Evolutionary conservation across 83 land plant species (phyloP), one percentile per base, ranked within the genome.

Genomic region (Thuja plicata): DNA sequence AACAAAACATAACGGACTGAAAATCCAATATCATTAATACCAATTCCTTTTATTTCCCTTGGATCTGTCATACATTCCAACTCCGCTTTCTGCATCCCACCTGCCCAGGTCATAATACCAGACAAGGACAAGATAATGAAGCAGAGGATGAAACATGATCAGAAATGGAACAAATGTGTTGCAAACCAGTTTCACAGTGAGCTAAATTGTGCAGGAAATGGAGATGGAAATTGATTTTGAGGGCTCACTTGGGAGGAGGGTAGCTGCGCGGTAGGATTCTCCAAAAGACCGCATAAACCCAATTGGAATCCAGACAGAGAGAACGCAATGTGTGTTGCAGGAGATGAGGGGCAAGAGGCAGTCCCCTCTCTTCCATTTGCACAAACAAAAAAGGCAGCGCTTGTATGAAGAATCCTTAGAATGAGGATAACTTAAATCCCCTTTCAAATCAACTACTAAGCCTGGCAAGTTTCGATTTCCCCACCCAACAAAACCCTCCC

Each of bases 241-340:
- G 35, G 21, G 57, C 57, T 90, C 82, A 95, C 96, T 92, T 94
- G 46, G 96, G 96, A 85, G 99, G 99, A 84, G 99, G 99, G 87
- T 93, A 98, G 88, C 97, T 98, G 73, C 99, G 93, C 34, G 99
- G 99, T 70, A 96, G 91, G 91, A 98, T 97, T 88, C 99, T 94
- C 99, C 99, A 98, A 89, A 96, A 98, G 32, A 98, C 99, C 17
- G 99, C 99, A 91, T 98, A 98, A 86, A 96, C 95, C 99, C 99
- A 98, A 55, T 95, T 95, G 19, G 98, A 95, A 84, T 95, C 93
- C 34, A 92, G 88, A 91, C 99, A 98, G 32, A 98, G 79, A 88
- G 97, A 92, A 30, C 99, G 91, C 77, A 98, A 77, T 2, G 96
- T 95, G 89, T 97, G 97, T 89, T 98, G 99, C 89, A 98, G 92